phyloP scores from a whole-genome alignment of 2,329 filamentous ascomycete genomes.

The Penicillium sumatraense region DNA sequence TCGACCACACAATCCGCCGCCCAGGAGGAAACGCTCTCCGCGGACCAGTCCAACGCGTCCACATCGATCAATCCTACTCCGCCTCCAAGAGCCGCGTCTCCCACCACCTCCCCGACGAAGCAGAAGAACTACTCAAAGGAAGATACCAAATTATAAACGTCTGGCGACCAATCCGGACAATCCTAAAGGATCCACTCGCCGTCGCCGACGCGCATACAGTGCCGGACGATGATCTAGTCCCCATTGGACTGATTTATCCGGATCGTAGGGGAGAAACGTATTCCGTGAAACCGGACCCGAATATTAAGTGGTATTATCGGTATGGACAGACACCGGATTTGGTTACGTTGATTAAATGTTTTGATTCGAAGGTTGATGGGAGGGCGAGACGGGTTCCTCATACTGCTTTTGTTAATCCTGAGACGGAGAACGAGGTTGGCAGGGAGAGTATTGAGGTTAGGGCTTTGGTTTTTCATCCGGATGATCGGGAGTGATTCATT shows the following conservation, averaged over 20 bases:
- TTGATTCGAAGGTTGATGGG: conserved; percentile 62
- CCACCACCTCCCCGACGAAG: conserved; percentile 51
- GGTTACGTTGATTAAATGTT: conserved; percentile 65
- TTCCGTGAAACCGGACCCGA: conserved; percentile 45
- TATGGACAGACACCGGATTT: conserved; percentile 57
- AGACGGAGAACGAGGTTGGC: conserved; percentile 41
- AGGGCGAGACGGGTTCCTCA: conserved; percentile 60
- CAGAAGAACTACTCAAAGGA: conserved; percentile 46
- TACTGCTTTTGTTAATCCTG: conserved; percentile 58
- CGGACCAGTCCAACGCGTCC: conserved; percentile 55
- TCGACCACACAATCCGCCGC: conserved; percentile 56
- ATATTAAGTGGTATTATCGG: conserved; percentile 60
- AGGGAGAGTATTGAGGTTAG: conserved; percentile 64
- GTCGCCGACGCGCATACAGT: conserved; percentile 59
- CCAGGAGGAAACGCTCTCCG: conserved; percentile 39
- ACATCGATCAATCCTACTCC: conserved; percentile 56
- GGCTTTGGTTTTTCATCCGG: conserved; percentile 57
- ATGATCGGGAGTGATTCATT: conserved; percentile 39
- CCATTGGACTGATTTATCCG: conserved; percentile 57
- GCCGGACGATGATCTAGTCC: conserved; percentile 55
- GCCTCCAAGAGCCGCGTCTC: conserved; percentile 49
- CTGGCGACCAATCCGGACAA: conserved; percentile 56
- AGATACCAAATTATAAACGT: conserved; percentile 58
- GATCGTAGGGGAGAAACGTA: conserved; percentile 57
- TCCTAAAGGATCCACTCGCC: conserved; percentile 59